Evolutionary conservation across 164 flowering plant genomes (phyloP).

Genomic region (Protea cynaroides): DNA sequence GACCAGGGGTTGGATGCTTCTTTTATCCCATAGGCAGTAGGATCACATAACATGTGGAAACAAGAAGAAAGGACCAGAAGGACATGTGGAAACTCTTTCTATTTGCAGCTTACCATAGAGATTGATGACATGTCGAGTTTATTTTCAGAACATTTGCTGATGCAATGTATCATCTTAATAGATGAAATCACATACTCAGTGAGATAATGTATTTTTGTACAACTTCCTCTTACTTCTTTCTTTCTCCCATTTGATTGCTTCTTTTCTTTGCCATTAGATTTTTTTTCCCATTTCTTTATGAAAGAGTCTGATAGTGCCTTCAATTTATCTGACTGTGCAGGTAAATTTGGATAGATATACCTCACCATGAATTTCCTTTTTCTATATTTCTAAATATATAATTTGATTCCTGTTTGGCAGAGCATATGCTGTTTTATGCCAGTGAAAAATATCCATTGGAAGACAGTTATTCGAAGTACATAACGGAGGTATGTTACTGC

Average conservation of each 20-base stretch:
- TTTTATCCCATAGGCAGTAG: no score
- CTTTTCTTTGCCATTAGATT: not conserved
- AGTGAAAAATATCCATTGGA: constrained; percentile 94
- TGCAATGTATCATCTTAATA: not conserved
- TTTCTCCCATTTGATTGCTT: no score
- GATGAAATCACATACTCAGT: not conserved
- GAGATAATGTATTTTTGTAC: not conserved
- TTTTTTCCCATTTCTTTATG: not conserved
- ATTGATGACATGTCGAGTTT: not conserved
- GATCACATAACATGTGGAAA: no score
- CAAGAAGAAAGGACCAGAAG: no score
- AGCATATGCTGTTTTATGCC: constrained; percentile 98
- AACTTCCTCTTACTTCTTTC: no score
- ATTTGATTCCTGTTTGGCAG: constrained; percentile 33
- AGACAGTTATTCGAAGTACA: constrained; percentile 88
- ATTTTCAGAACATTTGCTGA: not conserved
- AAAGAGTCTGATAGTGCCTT: not conserved
- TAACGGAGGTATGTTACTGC: constrained; percentile 57
- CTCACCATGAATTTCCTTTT: not conserved
- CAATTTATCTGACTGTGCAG: not conserved
- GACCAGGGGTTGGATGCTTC: no score
- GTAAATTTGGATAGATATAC: not conserved
- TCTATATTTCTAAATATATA: not conserved
- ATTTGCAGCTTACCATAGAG: no score
- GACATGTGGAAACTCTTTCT: no score